Conservation (phyloP, 495 filamentous ascomycete species). For the Lentithecium fluviatile region DNA sequence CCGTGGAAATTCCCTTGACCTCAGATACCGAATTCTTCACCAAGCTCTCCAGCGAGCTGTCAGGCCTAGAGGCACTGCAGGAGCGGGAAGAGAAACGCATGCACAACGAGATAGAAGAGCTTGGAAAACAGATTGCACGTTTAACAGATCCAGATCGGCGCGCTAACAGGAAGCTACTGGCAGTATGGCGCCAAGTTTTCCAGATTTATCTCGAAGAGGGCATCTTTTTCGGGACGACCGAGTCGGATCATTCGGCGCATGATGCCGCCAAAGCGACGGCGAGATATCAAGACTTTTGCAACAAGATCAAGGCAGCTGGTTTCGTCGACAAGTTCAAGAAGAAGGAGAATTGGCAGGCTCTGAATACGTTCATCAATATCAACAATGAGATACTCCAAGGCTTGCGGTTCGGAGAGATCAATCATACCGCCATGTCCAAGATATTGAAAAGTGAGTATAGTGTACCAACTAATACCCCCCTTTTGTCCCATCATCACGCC, state of each 20-base stretch:
- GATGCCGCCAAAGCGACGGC: slow-evolving; percentile 53
- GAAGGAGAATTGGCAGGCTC: slow-evolving; percentile 54
- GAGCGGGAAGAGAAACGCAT: slow-evolving; percentile 55
- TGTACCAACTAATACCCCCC: neutral
- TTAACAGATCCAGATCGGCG: slow-evolving; percentile 58
- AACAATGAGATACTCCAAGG: slow-evolving; percentile 64
- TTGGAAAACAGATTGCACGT: slow-evolving; percentile 57
- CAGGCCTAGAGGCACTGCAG: slow-evolving; percentile 60
- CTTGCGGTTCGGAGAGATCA: slow-evolving; percentile 72
- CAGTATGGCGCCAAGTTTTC: slow-evolving; percentile 71
- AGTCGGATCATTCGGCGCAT: slow-evolving; percentile 58
- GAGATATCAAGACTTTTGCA: slow-evolving; percentile 35
- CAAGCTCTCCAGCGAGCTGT: slow-evolving; percentile 61
- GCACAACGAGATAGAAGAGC: slow-evolving; percentile 50
- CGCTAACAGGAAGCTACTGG: slow-evolving; percentile 59
- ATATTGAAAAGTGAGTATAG: slow-evolving; percentile 72
- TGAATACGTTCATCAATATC: slow-evolving; percentile 61
- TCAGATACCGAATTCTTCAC: slow-evolving; percentile 69
- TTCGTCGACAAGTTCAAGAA: slow-evolving; percentile 58
- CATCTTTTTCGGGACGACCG: slow-evolving; percentile 71
- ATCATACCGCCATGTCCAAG: slow-evolving; percentile 65
- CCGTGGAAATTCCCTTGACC: slow-evolving; percentile 63
- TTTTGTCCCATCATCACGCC: slow-evolving; percentile 14
- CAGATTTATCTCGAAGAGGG: slow-evolving; percentile 65
- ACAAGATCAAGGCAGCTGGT: slow-evolving; percentile 44